Base-by-base conservation (phyloP, 371 early-diverging fungal genomes). In the Rhizopus arrhizus region DNA sequence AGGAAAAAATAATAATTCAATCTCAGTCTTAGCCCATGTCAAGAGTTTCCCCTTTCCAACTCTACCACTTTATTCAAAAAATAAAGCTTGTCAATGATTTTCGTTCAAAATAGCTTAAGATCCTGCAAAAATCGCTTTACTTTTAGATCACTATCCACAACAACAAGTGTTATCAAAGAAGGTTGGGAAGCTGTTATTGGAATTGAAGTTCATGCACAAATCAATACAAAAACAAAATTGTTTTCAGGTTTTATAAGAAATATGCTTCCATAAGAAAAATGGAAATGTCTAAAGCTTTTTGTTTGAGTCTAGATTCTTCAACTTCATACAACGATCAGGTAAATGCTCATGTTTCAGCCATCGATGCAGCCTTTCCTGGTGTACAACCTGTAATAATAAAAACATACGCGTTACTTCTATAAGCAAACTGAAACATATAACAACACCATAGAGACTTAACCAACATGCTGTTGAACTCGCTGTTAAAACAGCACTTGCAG, bases 341-440 rank as follows among this genome's bases (percentile, higher is more conserved):
- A 3, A 96, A 95, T 62, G 83, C 87, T 8, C 84, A 89, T 56
- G 87, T 94, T 9, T 78, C 86, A 6, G 38, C 81, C 9, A 73
- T 92, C 42, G 97, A 96, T 61, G 88, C 91, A 0, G 95, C 93
- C 6, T 87, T 92, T 68, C 96, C 97, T 2, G 97, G 97, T 15
- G 81, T 81, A 5, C 78, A 78, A 35, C 81, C 81, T 29, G 81
- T 77, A 73, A 57, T 57, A 12, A 53, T 38, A 13, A 38, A 38
- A 43, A 43, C 43, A n/a, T 15, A 15, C 36, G 11, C 36, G 11
- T 9, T 48, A n/a, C 8, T 42, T 12, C 41, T 53, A 51, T 41
- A 29, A 43, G 16, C 36, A 28, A 31, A 47, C 4, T 49, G 3
- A 9, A 16, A 31, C 32, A 10, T 43, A 55, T 42, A 22, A 22